phyloP scores from a whole-genome alignment of 495 filamentous ascomycete species.

The Tuber aestivum region DNA sequence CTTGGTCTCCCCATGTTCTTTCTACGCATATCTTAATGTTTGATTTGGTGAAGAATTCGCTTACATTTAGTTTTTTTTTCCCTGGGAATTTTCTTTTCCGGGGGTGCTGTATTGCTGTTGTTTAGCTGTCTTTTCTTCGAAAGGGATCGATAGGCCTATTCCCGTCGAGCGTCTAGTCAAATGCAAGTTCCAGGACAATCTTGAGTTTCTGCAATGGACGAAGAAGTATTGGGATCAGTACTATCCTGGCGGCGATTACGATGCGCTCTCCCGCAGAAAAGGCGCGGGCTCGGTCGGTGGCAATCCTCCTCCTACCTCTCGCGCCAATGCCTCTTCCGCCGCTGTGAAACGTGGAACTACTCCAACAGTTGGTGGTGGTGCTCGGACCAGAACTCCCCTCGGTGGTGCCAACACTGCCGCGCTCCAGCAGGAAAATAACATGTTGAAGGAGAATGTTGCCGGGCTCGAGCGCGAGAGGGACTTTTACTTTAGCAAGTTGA shows the following conservation, averaged over 20 bases:
- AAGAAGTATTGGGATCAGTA: slow-evolving; percentile 98
- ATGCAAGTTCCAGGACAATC: slow-evolving; percentile 99
- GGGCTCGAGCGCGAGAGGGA: slow-evolving; percentile 89
- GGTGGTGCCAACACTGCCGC: slow-evolving; percentile 58
- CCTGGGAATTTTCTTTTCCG: slow-evolving; percentile 19
- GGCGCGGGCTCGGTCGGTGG: slow-evolving; percentile 58
- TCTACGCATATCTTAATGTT: neutral
- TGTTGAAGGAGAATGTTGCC: slow-evolving; percentile 77
- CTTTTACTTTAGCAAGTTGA: slow-evolving; percentile 97
- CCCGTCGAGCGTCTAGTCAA: slow-evolving; percentile 84
- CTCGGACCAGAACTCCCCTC: slow-evolving; percentile 47
- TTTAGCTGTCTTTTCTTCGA: slow-evolving; percentile 72
- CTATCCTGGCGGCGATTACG: slow-evolving; percentile 93
- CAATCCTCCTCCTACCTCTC: slow-evolving; percentile 45
- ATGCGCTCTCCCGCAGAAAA: slow-evolving; percentile 78
- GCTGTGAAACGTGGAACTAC: slow-evolving; percentile 64
- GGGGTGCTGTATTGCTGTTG: neutral
- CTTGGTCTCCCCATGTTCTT: neutral
- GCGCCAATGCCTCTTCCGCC: slow-evolving; percentile 48
- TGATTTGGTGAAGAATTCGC: neutral
- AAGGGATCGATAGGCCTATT: slow-evolving; percentile 77
- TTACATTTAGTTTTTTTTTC: slow-evolving; percentile 14
- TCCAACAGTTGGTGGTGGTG: slow-evolving; percentile 60
- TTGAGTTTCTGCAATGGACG: slow-evolving; percentile 95
- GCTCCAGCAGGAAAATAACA: slow-evolving; percentile 71